These are phyloP conservation scores for Ganoderma resinaceum DNA, from an alignment of 1,284 basidiomycete genomes.

Conservation along the genomic window DNA sequence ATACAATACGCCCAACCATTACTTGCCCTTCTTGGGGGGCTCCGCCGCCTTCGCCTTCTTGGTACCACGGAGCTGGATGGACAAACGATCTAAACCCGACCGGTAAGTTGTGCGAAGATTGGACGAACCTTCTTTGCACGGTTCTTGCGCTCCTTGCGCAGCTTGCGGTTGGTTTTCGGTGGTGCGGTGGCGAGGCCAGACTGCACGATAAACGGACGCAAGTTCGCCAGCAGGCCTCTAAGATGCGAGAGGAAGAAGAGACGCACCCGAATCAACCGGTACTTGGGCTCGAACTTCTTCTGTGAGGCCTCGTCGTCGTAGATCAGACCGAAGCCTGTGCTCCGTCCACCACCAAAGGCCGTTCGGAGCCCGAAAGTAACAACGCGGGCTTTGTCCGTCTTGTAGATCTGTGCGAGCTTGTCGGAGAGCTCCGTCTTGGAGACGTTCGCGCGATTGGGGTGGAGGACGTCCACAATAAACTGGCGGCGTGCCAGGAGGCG, in stretches of 20 bases:
- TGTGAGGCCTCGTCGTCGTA: slow-evolving; percentile 97
- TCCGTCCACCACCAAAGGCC: slow-evolving; percentile 98
- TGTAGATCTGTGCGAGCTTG: slow-evolving; percentile 87
- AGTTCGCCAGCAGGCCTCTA: neutral
- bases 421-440: slow-evolving; percentile 93
- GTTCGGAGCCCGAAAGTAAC: slow-evolving; percentile 88
- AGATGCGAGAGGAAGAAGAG: slow-evolving; percentile 2
- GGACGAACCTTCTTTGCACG: slow-evolving; percentile 90
- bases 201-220: slow-evolving; percentile 50
- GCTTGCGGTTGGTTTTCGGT: slow-evolving; percentile 94
- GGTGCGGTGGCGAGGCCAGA: slow-evolving; percentile 86
- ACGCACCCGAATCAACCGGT: slow-evolving; percentile 94
- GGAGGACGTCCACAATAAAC: slow-evolving; percentile 95
- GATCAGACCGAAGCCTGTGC: slow-evolving; percentile 97
- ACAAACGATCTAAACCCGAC: neutral
- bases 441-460: slow-evolving; percentile 95
- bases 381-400: slow-evolving; percentile 79
- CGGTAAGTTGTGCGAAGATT: neutral
- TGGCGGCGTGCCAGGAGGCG: slow-evolving; percentile 93
- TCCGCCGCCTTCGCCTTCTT: slow-evolving; percentile 94
- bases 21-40: slow-evolving; percentile 87
- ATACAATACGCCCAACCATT: slow-evolving; percentile 47
- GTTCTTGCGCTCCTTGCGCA: slow-evolving; percentile 99
- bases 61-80: slow-evolving; percentile 81
- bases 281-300: slow-evolving; percentile 97